These are phyloP conservation scores for Pichia sp. DNA, from an alignment of 1,139 yeast genomes.

Conservation along the genomic window DNA sequence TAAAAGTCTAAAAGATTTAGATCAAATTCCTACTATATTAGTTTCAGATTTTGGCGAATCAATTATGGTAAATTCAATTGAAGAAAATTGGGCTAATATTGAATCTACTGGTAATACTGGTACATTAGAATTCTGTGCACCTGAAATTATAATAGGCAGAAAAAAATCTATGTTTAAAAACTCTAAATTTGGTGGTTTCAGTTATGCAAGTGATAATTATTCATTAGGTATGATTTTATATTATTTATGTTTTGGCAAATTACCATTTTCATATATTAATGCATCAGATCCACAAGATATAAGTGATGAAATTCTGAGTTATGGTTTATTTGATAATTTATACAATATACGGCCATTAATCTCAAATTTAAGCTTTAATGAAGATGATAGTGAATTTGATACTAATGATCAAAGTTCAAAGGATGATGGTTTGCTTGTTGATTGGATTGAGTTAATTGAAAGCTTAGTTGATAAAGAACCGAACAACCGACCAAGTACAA, in stretches of 20 bases:
- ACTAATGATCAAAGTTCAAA: too few relatives aligned
- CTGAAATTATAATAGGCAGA: slow-evolving; percentile 47
- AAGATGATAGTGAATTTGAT: slow-evolving; percentile 6
- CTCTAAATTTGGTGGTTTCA: slow-evolving; percentile 37
- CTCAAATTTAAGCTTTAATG: not conserved
- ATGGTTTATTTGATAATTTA: slow-evolving; percentile 18
- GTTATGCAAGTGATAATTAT: slow-evolving; percentile 69
- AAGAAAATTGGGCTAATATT: slow-evolving; percentile 28
- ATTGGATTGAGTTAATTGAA: slow-evolving; percentile 33
- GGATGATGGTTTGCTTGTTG: slow-evolving; percentile 28
- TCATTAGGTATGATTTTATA: slow-evolving; percentile 77
- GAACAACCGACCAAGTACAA: slow-evolving; percentile 39
- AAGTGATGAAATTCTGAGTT: slow-evolving; percentile 34
- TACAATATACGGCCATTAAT: slow-evolving; percentile 11
- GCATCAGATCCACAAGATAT: slow-evolving; percentile 31
- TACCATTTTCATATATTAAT: slow-evolving; percentile 50
- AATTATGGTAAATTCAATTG: slow-evolving; percentile 52
- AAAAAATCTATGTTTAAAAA: slow-evolving; percentile 27
- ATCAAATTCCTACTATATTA: slow-evolving; percentile 53
- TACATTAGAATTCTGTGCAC: slow-evolving; percentile 81
- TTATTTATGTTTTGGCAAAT: slow-evolving; percentile 59
- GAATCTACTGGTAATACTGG: slow-evolving; percentile 75
- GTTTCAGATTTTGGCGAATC: slow-evolving; percentile 93
- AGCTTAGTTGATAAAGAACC: slow-evolving; percentile 29
- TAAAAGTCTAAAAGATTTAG: slow-evolving; percentile 27